phyloP scores from a whole-genome alignment of 495 filamentous ascomycete genomes.

The Aspergillus sclerotiicarbonarius region DNA sequence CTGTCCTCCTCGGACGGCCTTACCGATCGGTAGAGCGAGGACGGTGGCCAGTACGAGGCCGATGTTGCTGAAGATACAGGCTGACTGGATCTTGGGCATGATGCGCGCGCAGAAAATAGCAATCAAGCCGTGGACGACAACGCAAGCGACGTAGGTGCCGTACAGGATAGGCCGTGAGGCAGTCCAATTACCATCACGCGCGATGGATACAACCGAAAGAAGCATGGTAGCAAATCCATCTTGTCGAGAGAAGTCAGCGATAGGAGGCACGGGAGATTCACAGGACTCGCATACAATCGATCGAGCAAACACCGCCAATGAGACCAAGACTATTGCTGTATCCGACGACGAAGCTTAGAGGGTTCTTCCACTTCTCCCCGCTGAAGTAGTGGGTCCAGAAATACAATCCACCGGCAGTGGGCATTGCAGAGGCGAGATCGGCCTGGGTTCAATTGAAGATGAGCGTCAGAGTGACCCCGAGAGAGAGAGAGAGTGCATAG shows the following conservation, averaged over 20 bases:
- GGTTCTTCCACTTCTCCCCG: slow-evolving; percentile 57
- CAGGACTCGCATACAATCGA: slow-evolving; percentile 44
- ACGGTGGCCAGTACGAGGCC: slow-evolving; percentile 60
- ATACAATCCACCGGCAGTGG: slow-evolving; percentile 66
- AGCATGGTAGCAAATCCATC: slow-evolving; percentile 54
- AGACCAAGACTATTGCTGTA: slow-evolving; percentile 69
- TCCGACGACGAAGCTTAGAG: slow-evolving; percentile 65
- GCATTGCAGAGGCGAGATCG: slow-evolving; percentile 66
- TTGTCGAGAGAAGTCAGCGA: slow-evolving; percentile 16
- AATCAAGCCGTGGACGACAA: slow-evolving; percentile 56
- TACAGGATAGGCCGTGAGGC: slow-evolving; percentile 59
- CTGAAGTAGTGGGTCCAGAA: slow-evolving; percentile 71
- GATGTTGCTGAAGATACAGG: slow-evolving; percentile 61
- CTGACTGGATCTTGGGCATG: slow-evolving; percentile 67
- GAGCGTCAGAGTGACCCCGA: neutral
- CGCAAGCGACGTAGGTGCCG: slow-evolving; percentile 58
- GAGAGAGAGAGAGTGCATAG: neutral
- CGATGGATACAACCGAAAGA: slow-evolving; percentile 56
- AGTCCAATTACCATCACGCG: slow-evolving; percentile 63
- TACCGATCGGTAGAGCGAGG: slow-evolving; percentile 63
- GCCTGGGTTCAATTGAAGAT: slow-evolving; percentile 37
- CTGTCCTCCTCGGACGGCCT: slow-evolving; percentile 27
- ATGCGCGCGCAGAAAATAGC: slow-evolving; percentile 55
- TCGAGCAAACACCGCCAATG: slow-evolving; percentile 59
- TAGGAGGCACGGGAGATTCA: neutral